Conservation (phyloP, 2,329 filamentous ascomycete genomes). For the Coniochaeta hoffmannii region DNA sequence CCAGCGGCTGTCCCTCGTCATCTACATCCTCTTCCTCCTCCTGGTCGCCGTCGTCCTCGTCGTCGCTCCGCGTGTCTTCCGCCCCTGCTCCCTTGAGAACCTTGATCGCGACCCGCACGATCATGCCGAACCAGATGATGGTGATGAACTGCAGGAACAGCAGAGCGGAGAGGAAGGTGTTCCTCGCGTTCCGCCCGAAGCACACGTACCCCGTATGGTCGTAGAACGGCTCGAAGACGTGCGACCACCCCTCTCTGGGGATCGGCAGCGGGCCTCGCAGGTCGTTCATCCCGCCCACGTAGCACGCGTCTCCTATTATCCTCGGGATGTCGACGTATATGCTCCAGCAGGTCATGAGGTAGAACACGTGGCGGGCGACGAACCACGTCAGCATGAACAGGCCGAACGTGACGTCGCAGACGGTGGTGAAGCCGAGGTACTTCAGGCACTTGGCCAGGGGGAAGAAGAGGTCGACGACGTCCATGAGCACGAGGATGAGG, state of each 20-base stretch:
- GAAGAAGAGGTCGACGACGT: slow-evolving; percentile 76
- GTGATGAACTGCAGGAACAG: slow-evolving; percentile 68
- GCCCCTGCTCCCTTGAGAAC: slow-evolving; percentile 67
- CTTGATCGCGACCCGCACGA: slow-evolving; percentile 24
- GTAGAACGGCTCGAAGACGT: slow-evolving; percentile 64
- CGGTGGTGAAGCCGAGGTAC: slow-evolving; percentile 63
- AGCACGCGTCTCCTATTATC: slow-evolving; percentile 61
- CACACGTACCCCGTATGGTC: slow-evolving; percentile 65
- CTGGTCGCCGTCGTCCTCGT: slow-evolving; percentile 45
- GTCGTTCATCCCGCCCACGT: slow-evolving; percentile 46
- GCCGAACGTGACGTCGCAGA: slow-evolving; percentile 73
- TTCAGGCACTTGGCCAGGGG: slow-evolving; percentile 82
- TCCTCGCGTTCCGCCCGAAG: slow-evolving; percentile 64
- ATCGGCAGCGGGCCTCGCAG: slow-evolving; percentile 43
- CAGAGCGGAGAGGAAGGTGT: slow-evolving; percentile 65
- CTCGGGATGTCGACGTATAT: slow-evolving; percentile 57
- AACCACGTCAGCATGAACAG: slow-evolving; percentile 78
- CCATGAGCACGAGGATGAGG: slow-evolving; percentile 80
- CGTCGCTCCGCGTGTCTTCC: slow-evolving; percentile 76
- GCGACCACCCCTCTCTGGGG: slow-evolving; percentile 41
- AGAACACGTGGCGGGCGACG: slow-evolving; percentile 67
- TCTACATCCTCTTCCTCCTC: slow-evolving; percentile 41
- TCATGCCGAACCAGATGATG: slow-evolving; percentile 69
- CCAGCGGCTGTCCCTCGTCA: slow-evolving; percentile 44
- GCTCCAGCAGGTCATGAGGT: slow-evolving; percentile 69